Conservation (phyloP, 208 protist genomes). For the Acanthamoeba royreba region DNA sequence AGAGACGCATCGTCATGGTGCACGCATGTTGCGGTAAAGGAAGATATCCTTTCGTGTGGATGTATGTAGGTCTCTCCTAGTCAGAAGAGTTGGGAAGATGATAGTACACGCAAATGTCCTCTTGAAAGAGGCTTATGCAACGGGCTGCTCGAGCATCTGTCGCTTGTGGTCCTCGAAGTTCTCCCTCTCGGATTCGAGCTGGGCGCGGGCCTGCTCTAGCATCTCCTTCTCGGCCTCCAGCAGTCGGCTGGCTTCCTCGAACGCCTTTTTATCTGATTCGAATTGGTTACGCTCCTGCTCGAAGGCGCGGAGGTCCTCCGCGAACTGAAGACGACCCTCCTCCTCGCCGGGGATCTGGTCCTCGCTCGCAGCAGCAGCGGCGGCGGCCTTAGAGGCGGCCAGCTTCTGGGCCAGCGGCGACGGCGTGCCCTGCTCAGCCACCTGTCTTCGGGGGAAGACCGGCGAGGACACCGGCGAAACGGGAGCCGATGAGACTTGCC, state of each 20-base stretch:
- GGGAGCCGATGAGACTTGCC: background rate
- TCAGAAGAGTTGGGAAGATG: no score
- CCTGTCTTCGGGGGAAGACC: background rate
- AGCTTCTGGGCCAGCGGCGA: background rate
- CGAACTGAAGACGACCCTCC: background rate
- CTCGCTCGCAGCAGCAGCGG: background rate
- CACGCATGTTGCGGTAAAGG: no score
- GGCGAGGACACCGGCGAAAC: background rate
- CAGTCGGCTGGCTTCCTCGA: background rate
- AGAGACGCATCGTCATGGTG: no score
- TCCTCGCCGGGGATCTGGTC: background rate
- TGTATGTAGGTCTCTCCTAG: no score
- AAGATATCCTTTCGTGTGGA: no score
- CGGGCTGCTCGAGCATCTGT: background rate
- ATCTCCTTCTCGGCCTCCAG: background rate
- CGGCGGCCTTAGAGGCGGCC: background rate
- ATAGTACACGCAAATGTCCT: background rate
- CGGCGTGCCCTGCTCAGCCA: background rate
- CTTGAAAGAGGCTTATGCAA: background rate
- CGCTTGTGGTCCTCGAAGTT: background rate
- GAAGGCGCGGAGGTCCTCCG: background rate
- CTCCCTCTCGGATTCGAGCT: background rate
- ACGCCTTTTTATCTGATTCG: background rate
- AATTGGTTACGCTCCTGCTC: background rate
- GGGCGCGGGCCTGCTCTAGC: background rate